Evolutionary conservation across 2,329 filamentous ascomycete genomes (phyloP), one percentile per base, ranked within the genome.

Genomic region (Xylariaceae sp.): DNA sequence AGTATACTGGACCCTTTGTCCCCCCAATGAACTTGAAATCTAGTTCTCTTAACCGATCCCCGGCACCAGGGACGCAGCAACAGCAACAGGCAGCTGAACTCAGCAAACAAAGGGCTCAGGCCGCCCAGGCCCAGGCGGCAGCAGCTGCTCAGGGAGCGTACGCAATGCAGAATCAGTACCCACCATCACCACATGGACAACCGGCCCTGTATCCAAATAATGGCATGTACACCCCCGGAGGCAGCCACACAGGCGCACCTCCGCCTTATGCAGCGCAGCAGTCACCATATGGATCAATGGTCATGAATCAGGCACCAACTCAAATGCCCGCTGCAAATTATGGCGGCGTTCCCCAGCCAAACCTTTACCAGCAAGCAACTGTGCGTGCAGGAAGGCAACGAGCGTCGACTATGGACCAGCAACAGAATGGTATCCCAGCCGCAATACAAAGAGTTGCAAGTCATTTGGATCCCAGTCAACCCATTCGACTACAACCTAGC

Each of bases 1-100:
- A 97, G 70, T 98, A 85, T 61, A 96, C 90, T 0, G 90, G 89
- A 1, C 89, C 90, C 3, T 98, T 98, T 60, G 87, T 97, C 36
- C 93, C 93, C 8, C 91, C 91, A 2, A 95, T 96, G 89, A 95
- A 95, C 59, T 71, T 97, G 45, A 96, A 96, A 64, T 82, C 89
- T 16, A 88, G 86, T 55, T 86, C 87, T 2, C 74, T 87, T 41
- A 90, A 87, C 62, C 80, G 93, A 57, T 94, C 91, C 16, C 88
- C 90, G 12, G 89, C 91, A 4, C 91, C 90, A 4, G 91, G 90
- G 30, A 93, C 94, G 13, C 89, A 95, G 61, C 90, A 96, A 63
- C 93, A 97, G 62, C 88, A 95, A 61, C 89, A 95, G 66, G 91
- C 89, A 13, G 93, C 97, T 61, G 89, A 90, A 29, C 70, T 95